Base-by-base conservation (phyloP, 2,329 filamentous ascomycete species). In the Trichoderma sp. region DNA sequence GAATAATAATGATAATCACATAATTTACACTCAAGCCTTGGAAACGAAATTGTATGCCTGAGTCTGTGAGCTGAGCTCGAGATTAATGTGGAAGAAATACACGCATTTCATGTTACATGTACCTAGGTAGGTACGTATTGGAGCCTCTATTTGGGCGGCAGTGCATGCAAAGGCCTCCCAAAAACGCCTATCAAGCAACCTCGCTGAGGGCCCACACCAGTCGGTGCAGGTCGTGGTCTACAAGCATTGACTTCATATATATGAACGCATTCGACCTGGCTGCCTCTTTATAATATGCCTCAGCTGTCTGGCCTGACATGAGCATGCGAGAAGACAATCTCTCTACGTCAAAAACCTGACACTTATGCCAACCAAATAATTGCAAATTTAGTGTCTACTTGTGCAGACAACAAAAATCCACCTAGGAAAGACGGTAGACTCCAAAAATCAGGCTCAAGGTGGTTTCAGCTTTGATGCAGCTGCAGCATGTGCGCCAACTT, bases 131-230 rank as follows among this genome's bases (percentile, higher is more conserved):
- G 27, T 27, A 27, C 27, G 27, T 27, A 27, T 27, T 27, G 27
- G 4, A 49, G n/a, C 10, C 43, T 21, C 11, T 24, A 5, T 21
- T 49, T 24, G 14, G 47, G 47, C n/a, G n/a, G n/a, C 8, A 21
- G n/a, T 49, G 47, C 47, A 24, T 21, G 5, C 49, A 14, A 47
- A 35, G 31, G n/a, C 24, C 27, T 61, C n/a, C 37, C 40, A 55
- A 64, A 19, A 40, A 21, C 33, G 61, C 61, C 61, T 35, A 49
- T 49, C 31, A 31, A 64, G 52, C 47, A 64, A 49, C 61, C 61
- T 64, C 49, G 37, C 49, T 8, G 33, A 33, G 27, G 2, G n/a
- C 31, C 60, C 60, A 47, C 59, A 52, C 59, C 60, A 63, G 60
- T 47, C 16, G 5, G 37, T 29, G 11, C 11, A 10, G 8, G 33